Evolutionary conservation across 1,284 basidiomycete species (phyloP).

Genomic region (Ceratobasidium sp.): DNA sequence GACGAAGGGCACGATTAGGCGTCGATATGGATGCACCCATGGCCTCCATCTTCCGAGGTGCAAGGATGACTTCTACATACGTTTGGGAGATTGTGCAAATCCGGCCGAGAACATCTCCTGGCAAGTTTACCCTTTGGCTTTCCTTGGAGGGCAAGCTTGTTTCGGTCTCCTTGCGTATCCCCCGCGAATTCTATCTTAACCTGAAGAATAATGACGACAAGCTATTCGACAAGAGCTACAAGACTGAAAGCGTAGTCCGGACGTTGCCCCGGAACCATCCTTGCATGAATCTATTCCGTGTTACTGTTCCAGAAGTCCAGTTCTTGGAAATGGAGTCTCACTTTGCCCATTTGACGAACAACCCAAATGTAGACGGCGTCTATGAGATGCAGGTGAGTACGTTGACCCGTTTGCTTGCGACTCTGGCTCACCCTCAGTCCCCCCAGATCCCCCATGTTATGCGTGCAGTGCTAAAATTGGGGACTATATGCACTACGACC

Average conservation of each 20-base stretch:
- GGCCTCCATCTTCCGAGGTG: conserved; percentile 81
- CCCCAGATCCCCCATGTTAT: conserved; percentile 80
- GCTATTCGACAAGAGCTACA: conserved; percentile 76
- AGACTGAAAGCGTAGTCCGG: conserved; percentile 74
- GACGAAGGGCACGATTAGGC: conserved; percentile 59
- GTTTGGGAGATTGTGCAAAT: conserved; percentile 96
- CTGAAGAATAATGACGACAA: conserved; percentile 71
- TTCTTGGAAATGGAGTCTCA: conserved; percentile 87
- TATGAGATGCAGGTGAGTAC: conserved; percentile 84
- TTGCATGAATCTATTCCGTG: conserved; percentile 81
- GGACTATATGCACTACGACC: conserved; percentile 79
- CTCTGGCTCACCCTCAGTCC: not conserved
- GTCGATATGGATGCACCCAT: conserved; percentile 56
- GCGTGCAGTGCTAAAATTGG: conserved; percentile 84
- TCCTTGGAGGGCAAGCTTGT: conserved; percentile 82
- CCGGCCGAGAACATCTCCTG: conserved; percentile 74
- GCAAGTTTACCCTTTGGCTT: conserved; percentile 91
- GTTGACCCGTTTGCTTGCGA: conserved; percentile 11
- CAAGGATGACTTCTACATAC: conserved; percentile 68
- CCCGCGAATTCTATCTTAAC: conserved; percentile 92
- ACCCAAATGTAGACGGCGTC: conserved; percentile 93
- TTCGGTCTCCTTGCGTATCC: conserved; percentile 81
- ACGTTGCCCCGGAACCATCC: conserved; percentile 83
- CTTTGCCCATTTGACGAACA: conserved; percentile 90
- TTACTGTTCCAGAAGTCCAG: conserved; percentile 83